Percentiles rank a stretch among this genome's conserved stretches.
Evolutionary conservation across 768 basidiomycete species (phyloP).

Genomic region (Sistotremastrum niveocremeum): DNA sequence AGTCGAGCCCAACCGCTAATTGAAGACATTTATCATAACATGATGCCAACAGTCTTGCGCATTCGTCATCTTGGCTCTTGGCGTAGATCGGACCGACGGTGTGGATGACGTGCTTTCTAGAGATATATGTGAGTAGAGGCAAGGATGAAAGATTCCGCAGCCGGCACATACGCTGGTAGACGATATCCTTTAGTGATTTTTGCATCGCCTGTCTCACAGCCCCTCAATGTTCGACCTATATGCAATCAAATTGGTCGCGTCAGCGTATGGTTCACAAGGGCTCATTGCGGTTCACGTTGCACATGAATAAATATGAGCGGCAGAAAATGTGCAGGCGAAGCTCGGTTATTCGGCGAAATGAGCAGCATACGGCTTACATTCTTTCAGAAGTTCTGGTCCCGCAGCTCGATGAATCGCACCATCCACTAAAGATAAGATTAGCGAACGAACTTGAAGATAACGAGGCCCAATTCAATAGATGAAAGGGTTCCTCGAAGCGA

Average conservation of each 20-base stretch:
- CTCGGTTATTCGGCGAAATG: too few relatives aligned
- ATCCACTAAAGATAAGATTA: conserved; percentile 39
- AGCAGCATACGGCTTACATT: conserved; percentile 38
- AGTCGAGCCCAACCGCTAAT: conserved; percentile 42
- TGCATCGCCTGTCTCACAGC: conserved; percentile 57
- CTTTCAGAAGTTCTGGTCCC: conserved; percentile 45
- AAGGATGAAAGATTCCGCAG: background rate
- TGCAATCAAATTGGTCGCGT: background rate
- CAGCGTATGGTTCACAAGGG: too few relatives aligned
- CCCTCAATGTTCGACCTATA: conserved; percentile 48
- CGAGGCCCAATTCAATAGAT: too few relatives aligned
- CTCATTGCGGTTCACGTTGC: too few relatives aligned
- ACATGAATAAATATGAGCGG: too few relatives aligned
- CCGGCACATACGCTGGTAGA: conserved; percentile 52
- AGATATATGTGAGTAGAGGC: background rate
- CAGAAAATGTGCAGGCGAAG: too few relatives aligned
- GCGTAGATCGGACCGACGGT: conserved; percentile 69
- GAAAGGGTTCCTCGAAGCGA: too few relatives aligned
- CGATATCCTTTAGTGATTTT: conserved; percentile 71
- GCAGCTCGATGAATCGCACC: conserved; percentile 74
- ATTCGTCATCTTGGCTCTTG: conserved; percentile 22
- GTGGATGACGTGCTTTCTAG: conserved; percentile 62
- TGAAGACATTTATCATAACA: conserved; percentile 56
- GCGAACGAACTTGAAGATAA: background rate
- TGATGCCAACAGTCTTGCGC: conserved; percentile 43